phyloP scores from a whole-genome alignment of 2,329 filamentous ascomycete species.

The Fusarium siculi region DNA sequence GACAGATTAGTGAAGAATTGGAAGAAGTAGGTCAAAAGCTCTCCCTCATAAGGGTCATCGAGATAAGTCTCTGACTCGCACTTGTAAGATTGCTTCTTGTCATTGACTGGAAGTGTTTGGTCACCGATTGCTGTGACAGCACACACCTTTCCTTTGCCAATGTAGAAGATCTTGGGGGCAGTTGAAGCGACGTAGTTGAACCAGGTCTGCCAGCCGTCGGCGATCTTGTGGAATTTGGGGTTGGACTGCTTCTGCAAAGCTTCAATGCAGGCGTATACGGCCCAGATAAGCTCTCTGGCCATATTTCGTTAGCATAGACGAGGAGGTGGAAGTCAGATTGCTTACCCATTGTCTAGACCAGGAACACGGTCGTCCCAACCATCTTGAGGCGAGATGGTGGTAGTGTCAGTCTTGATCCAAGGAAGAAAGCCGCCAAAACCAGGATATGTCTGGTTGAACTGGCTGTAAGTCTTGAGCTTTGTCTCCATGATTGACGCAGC shows the following conservation, averaged over 20 bases:
- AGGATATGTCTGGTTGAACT: slow-evolving; percentile 54
- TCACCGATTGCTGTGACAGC: slow-evolving; percentile 51
- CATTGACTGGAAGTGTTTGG: slow-evolving; percentile 46
- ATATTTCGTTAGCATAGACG: rapidly evolving
- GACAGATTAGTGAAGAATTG: slow-evolving; percentile 52
- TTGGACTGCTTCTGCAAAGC: slow-evolving; percentile 47
- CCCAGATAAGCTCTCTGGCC: slow-evolving; percentile 53
- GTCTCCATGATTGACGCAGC: slow-evolving; percentile 51
- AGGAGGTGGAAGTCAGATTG: rapidly evolving
- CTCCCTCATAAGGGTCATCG: slow-evolving; percentile 57
- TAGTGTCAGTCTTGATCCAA: slow-evolving; percentile 49
- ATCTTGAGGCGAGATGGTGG: slow-evolving; percentile 47
- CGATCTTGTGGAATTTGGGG: slow-evolving; percentile 44
- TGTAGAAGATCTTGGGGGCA: slow-evolving; percentile 51
- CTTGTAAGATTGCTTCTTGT: slow-evolving; percentile 47
- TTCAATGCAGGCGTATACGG: slow-evolving; percentile 54
- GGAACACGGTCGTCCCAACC: slow-evolving; percentile 55
- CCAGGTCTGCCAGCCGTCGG: slow-evolving; percentile 52
- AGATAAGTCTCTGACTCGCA: slow-evolving; percentile 50
- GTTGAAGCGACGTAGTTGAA: slow-evolving; percentile 54
- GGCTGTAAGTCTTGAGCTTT: slow-evolving; percentile 53
- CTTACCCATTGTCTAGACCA: slow-evolving; percentile 54
- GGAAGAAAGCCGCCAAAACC: slow-evolving; percentile 55
- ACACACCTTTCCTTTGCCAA: slow-evolving; percentile 52
- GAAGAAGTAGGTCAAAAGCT: slow-evolving; percentile 55